phyloP scores from a whole-genome alignment of 1,284 basidiomycete species.

The Cutaneotrichosporon sp. region DNA sequence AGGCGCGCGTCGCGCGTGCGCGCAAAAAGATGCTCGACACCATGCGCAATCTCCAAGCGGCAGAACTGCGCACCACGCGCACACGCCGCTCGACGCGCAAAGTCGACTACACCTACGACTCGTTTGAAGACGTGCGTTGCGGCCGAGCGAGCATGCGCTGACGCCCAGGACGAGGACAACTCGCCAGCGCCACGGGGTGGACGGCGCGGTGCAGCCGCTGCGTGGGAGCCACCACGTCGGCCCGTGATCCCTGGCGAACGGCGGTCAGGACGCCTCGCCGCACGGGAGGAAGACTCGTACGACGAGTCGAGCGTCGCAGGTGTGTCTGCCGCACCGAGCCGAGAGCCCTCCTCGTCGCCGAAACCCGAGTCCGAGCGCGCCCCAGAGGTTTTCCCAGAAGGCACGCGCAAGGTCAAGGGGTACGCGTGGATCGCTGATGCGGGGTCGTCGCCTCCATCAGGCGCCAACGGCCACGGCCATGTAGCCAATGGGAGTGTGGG shows the following conservation, averaged over 20 bases:
- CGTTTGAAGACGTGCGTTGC: conserved; percentile 17
- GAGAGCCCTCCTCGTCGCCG: neutral
- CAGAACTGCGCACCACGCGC: conserved; percentile 36
- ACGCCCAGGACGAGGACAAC: conserved; percentile 8
- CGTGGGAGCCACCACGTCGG: conserved; percentile 10
- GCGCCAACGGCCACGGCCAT: neutral
- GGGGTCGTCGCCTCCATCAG: neutral
- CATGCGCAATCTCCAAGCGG: conserved; percentile 17
- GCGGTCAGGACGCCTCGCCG: conserved; percentile 25
- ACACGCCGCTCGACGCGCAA: conserved; percentile 33
- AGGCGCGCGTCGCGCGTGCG: conserved; percentile 17
- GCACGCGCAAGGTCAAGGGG: conserved; percentile 15
- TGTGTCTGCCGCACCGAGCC: neutral
- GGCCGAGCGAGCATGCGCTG: neutral
- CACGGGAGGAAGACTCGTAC: conserved; percentile 3
- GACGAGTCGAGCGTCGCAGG: neutral
- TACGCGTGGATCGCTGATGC: conserved; percentile 20
- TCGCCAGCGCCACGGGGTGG: conserved; percentile 6
- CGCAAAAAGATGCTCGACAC: conserved; percentile 8
- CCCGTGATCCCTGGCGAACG: conserved; percentile 40
- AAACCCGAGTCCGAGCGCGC: neutral
- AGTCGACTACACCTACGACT: conserved; percentile 41
- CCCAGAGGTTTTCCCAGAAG: conserved; percentile 9
- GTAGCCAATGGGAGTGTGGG: neutral
- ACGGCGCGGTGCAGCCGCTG: conserved; percentile 1